A percentile compares a stretch with the other conserved stretches of the same genome.
Evolutionary conservation across 345 rosid genomes (phyloP).

Genomic region (Leavenworthia alabamica): DNA sequence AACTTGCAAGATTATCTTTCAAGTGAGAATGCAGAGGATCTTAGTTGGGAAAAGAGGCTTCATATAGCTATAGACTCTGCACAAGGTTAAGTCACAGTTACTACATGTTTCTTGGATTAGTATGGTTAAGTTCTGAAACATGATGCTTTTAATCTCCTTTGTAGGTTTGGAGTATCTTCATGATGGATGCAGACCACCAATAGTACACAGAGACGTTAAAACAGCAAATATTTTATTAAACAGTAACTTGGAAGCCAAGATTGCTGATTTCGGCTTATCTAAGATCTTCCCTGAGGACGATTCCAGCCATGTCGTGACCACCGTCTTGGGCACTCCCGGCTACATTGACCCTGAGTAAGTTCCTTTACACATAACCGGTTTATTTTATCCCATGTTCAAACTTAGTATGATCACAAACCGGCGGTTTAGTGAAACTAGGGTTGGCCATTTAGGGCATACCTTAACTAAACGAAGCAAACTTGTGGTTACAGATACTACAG

Average conservation of each 20-base stretch:
- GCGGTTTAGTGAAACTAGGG: background rate
- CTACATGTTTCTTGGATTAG: background rate
- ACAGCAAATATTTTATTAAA: slow-evolving; percentile 20
- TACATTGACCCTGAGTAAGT: slow-evolving; percentile 26
- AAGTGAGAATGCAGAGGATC: slow-evolving; percentile 12
- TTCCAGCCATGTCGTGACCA: slow-evolving; percentile 20
- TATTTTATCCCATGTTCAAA: background rate
- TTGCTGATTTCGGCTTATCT: slow-evolving; percentile 38
- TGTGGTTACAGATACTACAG: slow-evolving; percentile 22
- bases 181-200: slow-evolving; percentile 22
- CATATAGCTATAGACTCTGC: slow-evolving; percentile 45
- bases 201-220: slow-evolving; percentile 25
- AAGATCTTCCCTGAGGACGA: slow-evolving; percentile 26
- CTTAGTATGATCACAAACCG: too few species aligned
- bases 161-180: slow-evolving; percentile 24
- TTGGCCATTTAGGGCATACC: background rate
- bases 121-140: too few species aligned
- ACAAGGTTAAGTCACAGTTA: slow-evolving; percentile 35
- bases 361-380: background rate
- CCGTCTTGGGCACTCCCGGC: slow-evolving; percentile 30
- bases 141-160: too few species aligned
- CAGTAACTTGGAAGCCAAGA: slow-evolving; percentile 34
- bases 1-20: slow-evolving; percentile 31
- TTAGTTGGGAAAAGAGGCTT: slow-evolving; percentile 48
- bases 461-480: background rate